Percentiles rank a stretch among this genome's conserved stretches.
Conservation (phyloP, 768 basidiomycete genomes). For the Sporobolomyces pararoseus region DNA sequence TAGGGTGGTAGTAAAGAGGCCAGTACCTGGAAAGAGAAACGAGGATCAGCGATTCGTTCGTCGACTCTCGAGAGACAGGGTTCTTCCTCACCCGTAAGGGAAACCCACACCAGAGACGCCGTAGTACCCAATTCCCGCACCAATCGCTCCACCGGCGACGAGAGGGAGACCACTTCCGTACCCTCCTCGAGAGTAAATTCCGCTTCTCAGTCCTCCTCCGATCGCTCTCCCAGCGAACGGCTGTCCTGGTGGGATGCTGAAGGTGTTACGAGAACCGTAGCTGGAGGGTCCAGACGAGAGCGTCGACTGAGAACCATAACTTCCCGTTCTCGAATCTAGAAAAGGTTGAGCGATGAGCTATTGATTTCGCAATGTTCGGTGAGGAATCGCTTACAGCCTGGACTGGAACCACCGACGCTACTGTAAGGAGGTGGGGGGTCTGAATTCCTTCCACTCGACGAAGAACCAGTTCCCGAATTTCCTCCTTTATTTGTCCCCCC, state of each 20-base stretch:
- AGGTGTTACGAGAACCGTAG: not conserved
- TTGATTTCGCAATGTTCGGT: too few relatives aligned
- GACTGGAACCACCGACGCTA: not conserved
- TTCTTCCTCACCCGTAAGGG: not conserved
- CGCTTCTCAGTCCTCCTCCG: not conserved
- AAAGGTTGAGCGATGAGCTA: too few relatives aligned
- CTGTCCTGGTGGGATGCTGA: not conserved
- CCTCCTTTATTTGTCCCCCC: slow-evolving; percentile 1
- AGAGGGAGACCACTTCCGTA: slow-evolving; percentile 5
- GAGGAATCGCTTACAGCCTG: not conserved
- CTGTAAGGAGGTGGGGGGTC: not conserved
- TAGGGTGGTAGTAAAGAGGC: slow-evolving; percentile 18
- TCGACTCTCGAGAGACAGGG: not conserved
- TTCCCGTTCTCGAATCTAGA: slow-evolving; percentile 1
- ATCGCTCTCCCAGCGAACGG: slow-evolving; percentile 5
- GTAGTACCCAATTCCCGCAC: not conserved
- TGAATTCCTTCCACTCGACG: not conserved
- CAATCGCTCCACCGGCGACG: not conserved
- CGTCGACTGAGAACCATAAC: slow-evolving; percentile 7
- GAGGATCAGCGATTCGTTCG: not conserved
- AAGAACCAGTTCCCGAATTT: not conserved
- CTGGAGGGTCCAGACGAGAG: slow-evolving; percentile 1
- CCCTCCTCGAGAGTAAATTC: not conserved
- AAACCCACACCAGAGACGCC: not conserved
- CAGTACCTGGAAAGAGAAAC: slow-evolving; percentile 1